Evolutionary conservation across 2,329 filamentous ascomycete genomes (phyloP).

Genomic region (Monilinia aucupariae): DNA sequence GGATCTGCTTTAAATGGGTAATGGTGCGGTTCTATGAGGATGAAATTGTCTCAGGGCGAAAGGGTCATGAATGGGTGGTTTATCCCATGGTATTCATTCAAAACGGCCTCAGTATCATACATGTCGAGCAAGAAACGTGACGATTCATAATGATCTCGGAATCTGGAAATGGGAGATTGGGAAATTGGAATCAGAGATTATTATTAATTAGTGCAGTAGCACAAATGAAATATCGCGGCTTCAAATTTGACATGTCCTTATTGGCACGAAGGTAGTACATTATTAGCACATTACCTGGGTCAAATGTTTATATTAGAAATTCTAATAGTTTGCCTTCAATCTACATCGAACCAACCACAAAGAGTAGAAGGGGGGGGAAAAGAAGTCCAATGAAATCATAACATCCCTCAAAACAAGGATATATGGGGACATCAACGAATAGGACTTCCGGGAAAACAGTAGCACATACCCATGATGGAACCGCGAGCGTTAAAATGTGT

Average conservation of each 20-base stretch:
- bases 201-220: not conserved
- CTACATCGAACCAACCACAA: not conserved
- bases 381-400: not conserved
- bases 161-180: too few relatives aligned
- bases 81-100: not conserved
- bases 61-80: not conserved
- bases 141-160: too few relatives aligned
- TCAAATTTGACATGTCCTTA: not conserved
- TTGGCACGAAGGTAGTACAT: not conserved
- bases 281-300: too few relatives aligned
- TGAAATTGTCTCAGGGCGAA: slow-evolving; percentile 12
- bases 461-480: not conserved
- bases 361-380: not conserved
- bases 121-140: not conserved
- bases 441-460: not conserved
- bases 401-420: not conserved
- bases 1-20: not conserved
- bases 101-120: slow-evolving; percentile 5
- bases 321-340: not conserved
- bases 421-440: not conserved
- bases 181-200: not conserved
- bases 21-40: slow-evolving; percentile 1
- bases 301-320: too few relatives aligned
- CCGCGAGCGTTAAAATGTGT: slow-evolving; percentile 1
- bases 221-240: not conserved